These are phyloP conservation scores for Apophysomyces elegans DNA, from an alignment of 371 early-diverging fungal genomes.

Conservation along the genomic window DNA sequence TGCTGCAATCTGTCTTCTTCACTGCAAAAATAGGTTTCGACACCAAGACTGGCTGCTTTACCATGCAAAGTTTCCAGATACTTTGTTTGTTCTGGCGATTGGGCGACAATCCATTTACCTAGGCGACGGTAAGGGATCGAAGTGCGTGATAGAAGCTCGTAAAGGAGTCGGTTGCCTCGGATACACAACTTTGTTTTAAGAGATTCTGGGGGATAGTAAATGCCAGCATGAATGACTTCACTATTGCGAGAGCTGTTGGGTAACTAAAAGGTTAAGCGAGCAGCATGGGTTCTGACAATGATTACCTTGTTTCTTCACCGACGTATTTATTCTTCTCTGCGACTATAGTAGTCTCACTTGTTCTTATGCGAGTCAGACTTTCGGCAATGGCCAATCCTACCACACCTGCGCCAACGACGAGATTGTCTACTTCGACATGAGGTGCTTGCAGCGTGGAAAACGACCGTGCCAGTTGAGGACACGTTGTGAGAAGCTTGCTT, in stretches of 20 bases:
- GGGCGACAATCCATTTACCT: slow-evolving; percentile 88
- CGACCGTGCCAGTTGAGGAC: neutral
- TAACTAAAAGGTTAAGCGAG: slow-evolving; percentile 1
- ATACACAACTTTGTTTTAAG: slow-evolving; percentile 84
- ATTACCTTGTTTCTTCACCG: slow-evolving; percentile 76
- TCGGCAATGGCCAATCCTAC: slow-evolving; percentile 80
- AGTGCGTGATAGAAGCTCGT: slow-evolving; percentile 58
- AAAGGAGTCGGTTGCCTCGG: slow-evolving; percentile 73
- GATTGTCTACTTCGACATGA: slow-evolving; percentile 65
- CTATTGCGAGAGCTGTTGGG: slow-evolving; percentile 81
- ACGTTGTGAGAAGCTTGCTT: neutral
- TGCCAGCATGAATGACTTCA: slow-evolving; percentile 91
- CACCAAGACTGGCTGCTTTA: slow-evolving; percentile 64
- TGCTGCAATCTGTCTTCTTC: slow-evolving; percentile 34
- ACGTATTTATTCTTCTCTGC: slow-evolving; percentile 67
- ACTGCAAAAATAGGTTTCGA: slow-evolving; percentile 59
- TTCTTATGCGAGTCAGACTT: slow-evolving; percentile 51
- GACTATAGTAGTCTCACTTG: slow-evolving; percentile 56
- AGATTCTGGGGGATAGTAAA: slow-evolving; percentile 82
- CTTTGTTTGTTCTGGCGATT: slow-evolving; percentile 50
- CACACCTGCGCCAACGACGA: slow-evolving; percentile 84
- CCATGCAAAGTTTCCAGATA: slow-evolving; percentile 64
- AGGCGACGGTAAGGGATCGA: slow-evolving; percentile 54
- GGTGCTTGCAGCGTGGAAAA: slow-evolving; percentile 22
- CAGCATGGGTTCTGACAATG: neutral